A percentile compares a stretch with the other conserved stretches of the same genome.
Conservation (phyloP, 2,329 filamentous ascomycete genomes). For the Botrytis squamosa region DNA sequence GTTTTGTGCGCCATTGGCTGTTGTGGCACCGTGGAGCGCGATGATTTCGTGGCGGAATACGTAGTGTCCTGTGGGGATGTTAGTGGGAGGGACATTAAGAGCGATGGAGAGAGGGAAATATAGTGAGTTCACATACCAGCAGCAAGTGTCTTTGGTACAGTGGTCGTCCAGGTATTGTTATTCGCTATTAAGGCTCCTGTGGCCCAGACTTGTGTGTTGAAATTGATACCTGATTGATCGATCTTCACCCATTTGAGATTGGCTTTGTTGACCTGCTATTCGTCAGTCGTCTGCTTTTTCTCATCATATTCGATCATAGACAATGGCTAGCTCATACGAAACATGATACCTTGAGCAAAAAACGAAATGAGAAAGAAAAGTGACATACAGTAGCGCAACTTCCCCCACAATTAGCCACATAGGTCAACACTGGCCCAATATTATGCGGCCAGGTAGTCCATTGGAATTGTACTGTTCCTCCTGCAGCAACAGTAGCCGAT, state of each 20-base stretch:
- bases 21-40: constrained; percentile 27
- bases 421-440: constrained; percentile 40
- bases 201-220: constrained; percentile 15
- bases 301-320: no score
- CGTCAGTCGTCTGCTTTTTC: no score
- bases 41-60: constrained; percentile 54
- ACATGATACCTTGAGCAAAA: no score
- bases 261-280: background rate
- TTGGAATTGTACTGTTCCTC: constrained; percentile 47
- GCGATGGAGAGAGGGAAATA: no score
- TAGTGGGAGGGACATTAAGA: constrained; percentile 26
- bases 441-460: constrained; percentile 54
- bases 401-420: constrained; percentile 39
- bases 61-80: constrained; percentile 49
- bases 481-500: constrained; percentile 46
- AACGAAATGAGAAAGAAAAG: no score
- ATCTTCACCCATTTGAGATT: constrained; percentile 18
- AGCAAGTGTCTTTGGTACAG: constrained; percentile 10
- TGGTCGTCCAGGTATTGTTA: constrained; percentile 14
- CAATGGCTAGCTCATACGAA: no score
- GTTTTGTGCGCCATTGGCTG: constrained; percentile 48
- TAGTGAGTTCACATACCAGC: constrained; percentile 10
- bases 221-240: constrained; percentile 8
- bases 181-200: constrained; percentile 6
- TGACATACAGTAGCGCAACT: constrained; percentile 42